Evolutionary conservation across 345 rosid species (phyloP), one percentile per base, ranked within the genome.

Genomic region (Syzygium grande): DNA sequence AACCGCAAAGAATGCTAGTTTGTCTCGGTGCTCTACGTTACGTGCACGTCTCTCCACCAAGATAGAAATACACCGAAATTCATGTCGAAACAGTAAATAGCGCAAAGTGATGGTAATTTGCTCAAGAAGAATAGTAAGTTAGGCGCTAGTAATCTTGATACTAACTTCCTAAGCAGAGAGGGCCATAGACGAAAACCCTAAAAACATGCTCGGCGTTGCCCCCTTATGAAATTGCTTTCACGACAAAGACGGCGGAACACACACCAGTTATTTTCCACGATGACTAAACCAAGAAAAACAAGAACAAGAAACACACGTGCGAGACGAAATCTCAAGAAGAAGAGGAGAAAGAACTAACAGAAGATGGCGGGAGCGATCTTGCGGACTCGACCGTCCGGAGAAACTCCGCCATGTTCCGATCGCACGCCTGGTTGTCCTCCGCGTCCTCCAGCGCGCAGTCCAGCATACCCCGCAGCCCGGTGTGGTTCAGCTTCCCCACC

Each of bases 381-480:
- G 96, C 94, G 29, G 97, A 88, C 73, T 92, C 89, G 52, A 94
- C 91, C 27, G 98, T 93, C 7, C 88, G 84, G 27, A 95, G 88
- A 85, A 97, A 96, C 3, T 93, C 93, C 3, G 90, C 92, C 88
- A 95, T 87, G 86, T 97, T 97, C 68, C 90, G 89, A 85, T 95
- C 96, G 85, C 99, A 97, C 19, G 94, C 93, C 23, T 86, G 63
- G 54, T 89, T 91, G 56, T 94, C 95, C 63, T 89, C 89, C 1
- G 96, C 92, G 41, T 95, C 97, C 51, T 97, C 99, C 16, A 92
- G 96, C 3, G 98, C 95, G 54, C 92, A 97, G 49, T 91, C 96
- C 85, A 96, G 91, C 98, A 97, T 97, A 23, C 93, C 96, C 83
- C 94, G 91, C 84, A 97, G 87, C 10, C 99, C 99, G 21, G 94